Evolutionary conservation across 805 yeast species (phyloP), one percentile per base, ranked within the genome.

Genomic region (Yamadazyma kitorensis): DNA sequence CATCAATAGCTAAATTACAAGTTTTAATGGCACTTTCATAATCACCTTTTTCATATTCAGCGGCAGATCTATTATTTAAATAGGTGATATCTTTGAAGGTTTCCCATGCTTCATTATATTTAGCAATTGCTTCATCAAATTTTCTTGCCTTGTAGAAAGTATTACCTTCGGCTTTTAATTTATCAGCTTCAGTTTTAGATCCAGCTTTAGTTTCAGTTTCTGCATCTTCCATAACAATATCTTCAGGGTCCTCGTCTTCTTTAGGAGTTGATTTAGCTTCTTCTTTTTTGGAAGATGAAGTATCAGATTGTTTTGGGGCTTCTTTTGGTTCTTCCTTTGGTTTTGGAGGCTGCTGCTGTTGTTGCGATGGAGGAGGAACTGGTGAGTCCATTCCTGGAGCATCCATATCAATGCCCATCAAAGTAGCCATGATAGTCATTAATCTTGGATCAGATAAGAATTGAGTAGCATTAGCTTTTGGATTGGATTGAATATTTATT

Each of bases 41-140:
- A 54, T 88, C 96, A 43, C 93, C 96, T 61, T 89, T 87, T 67
- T 93, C 99, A 55, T 64, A 93, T 64, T 93, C 96, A 21, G 98
- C 99, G 37, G 99, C 98, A 24, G 98, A 93, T 53, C 94, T 80
- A 72, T 93, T 93, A 71, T 94, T 93, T 58, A 93, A 73, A 58
- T 84, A 93, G 1, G 98, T 91, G 53, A 91, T 86, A 57, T 93
- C 98, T 54, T 80, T 74, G 64, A 70, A 63, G 14, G 79, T 57
- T 21, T 80, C 83, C 84, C 87, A 93, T 2, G 99, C 99, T 55
- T 80, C 74, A 55, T 85, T 70, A 66, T 93, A 93, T 43, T 78
- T 69, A 37, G 67, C 86, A 56, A 93, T 91, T 27, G 99, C 98
- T 53, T 83, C 95, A 54, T 87, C 96, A 48, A 93, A 93, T 53